These are phyloP conservation scores for Panicum hallii DNA, from an alignment of 202 grass and related monocot genomes.

Conservation along the genomic window DNA sequence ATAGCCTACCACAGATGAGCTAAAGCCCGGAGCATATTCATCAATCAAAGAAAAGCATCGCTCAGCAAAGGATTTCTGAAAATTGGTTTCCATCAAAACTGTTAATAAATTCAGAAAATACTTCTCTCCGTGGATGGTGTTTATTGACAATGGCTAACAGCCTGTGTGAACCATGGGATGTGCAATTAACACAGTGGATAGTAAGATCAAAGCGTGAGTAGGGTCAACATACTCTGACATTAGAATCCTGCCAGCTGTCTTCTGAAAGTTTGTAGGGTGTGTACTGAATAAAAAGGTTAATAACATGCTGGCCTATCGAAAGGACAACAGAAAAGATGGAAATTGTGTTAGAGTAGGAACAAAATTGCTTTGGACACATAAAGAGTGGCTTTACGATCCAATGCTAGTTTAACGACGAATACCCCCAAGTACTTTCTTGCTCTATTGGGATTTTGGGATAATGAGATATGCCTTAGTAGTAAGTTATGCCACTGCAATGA, in stretches of 20 bases:
- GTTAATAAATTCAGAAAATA: conserved; percentile 37
- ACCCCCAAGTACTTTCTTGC: background rate
- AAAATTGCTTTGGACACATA: conserved; percentile 30
- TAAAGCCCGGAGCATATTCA: conserved; percentile 90
- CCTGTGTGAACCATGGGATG: background rate
- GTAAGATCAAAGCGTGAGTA: conserved; percentile 34
- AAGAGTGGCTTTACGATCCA: background rate
- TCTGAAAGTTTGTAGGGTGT: conserved; percentile 85
- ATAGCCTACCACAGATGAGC: conserved; percentile 86
- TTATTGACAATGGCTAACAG: background rate
- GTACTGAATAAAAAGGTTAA: conserved; percentile 98
- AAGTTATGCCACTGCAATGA: conserved; percentile 16
- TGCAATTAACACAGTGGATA: conserved; percentile 9
- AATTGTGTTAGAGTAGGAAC: conserved; percentile 12
- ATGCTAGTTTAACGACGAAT: conserved; percentile 33
- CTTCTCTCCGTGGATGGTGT: background rate
- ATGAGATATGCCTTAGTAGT: conserved; percentile 25
- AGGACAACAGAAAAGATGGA: conserved; percentile 36
- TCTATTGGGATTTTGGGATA: conserved; percentile 26
- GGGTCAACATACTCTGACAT: conserved; percentile 80
- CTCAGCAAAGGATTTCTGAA: conserved; percentile 93
- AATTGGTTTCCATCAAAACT: conserved; percentile 38
- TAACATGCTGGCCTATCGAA: conserved; percentile 84
- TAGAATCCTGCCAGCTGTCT: conserved; percentile 84
- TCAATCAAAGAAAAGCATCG: conserved; percentile 96